phyloP scores from a whole-genome alignment of 2,329 filamentous ascomycete species.

The Malbranchea zuffiana region DNA sequence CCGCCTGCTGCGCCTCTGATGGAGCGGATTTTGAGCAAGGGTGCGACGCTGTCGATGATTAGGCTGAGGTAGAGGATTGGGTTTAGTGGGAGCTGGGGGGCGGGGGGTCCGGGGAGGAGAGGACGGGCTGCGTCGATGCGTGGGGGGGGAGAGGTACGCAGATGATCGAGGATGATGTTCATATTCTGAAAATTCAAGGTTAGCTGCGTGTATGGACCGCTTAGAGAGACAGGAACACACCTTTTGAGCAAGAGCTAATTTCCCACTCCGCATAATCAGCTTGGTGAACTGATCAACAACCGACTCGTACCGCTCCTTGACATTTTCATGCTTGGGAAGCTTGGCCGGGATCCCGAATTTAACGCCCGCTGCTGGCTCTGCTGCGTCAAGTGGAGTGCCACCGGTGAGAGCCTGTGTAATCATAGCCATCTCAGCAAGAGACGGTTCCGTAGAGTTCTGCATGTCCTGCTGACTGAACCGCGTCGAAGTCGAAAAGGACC shows the following conservation, averaged over 20 bases:
- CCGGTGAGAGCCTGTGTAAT: slow-evolving; percentile 20
- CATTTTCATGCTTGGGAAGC: slow-evolving; percentile 50
- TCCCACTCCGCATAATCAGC: slow-evolving; percentile 82
- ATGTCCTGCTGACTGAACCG: slow-evolving; percentile 27
- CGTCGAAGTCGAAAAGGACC: slow-evolving; percentile 50
- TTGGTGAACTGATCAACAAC: slow-evolving; percentile 80
- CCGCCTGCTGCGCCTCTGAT: slow-evolving; percentile 74
- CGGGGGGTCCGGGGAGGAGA: slow-evolving; percentile 58
- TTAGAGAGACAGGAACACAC: slow-evolving; percentile 39
- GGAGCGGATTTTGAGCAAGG: slow-evolving; percentile 67
- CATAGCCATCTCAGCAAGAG: slow-evolving; percentile 29
- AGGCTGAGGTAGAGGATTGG: slow-evolving; percentile 81
- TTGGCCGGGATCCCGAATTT: slow-evolving; percentile 64
- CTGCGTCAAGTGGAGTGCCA: slow-evolving; percentile 24
- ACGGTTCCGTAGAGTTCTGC: slow-evolving; percentile 21
- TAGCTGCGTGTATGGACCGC: slow-evolving; percentile 6
- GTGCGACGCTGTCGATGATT: slow-evolving; percentile 85
- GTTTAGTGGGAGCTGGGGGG: slow-evolving; percentile 72
- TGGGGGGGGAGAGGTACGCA: slow-evolving; percentile 75
- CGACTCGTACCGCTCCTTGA: slow-evolving; percentile 76
- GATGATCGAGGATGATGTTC: slow-evolving; percentile 65
- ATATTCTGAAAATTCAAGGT: slow-evolving; percentile 56
- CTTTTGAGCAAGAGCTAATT: slow-evolving; percentile 79
- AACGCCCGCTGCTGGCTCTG: slow-evolving; percentile 44
- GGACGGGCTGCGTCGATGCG: slow-evolving; percentile 55